Evolutionary conservation across 441 rosid genomes (phyloP).

Genomic region (Caryocar brasiliense): DNA sequence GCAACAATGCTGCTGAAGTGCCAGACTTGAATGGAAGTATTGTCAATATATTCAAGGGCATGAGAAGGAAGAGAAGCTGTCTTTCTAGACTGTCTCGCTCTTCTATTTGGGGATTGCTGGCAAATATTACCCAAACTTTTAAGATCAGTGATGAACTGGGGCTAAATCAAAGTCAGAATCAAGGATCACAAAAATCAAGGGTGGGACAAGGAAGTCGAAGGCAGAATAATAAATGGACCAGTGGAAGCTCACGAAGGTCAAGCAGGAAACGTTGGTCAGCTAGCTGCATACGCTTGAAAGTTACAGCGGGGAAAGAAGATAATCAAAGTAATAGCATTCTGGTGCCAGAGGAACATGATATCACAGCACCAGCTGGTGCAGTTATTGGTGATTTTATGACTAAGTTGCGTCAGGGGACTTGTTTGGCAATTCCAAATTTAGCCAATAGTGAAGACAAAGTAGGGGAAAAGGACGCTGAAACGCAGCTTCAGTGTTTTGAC

Average conservation of each 20-base stretch:
- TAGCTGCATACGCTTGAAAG: constrained; percentile 58
- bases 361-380: constrained; percentile 24
- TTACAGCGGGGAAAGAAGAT: constrained; percentile 62
- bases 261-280: constrained; percentile 27
- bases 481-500: constrained; percentile 16
- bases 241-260: constrained; percentile 26
- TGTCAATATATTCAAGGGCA: constrained; percentile 30
- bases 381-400: constrained; percentile 12
- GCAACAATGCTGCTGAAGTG: constrained; percentile 29
- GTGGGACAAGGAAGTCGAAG: constrained; percentile 27
- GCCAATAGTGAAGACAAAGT: constrained; percentile 22
- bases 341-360: constrained; percentile 34
- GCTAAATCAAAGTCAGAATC: constrained; percentile 26
- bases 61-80: constrained; percentile 66
- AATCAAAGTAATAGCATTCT: constrained; percentile 28
- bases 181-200: constrained; percentile 26
- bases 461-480: constrained; percentile 22
- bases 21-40: constrained; percentile 20
- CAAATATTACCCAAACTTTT: constrained; percentile 41
- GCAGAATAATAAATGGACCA: constrained; percentile 18
- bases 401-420: constrained; percentile 16
- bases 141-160: constrained; percentile 26
- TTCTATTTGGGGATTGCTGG: constrained; percentile 55
- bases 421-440: constrained; percentile 25
- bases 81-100: constrained; percentile 53